Conservation (phyloP, 2,329 filamentous ascomycete species). For the Karstenula rhodostoma region DNA sequence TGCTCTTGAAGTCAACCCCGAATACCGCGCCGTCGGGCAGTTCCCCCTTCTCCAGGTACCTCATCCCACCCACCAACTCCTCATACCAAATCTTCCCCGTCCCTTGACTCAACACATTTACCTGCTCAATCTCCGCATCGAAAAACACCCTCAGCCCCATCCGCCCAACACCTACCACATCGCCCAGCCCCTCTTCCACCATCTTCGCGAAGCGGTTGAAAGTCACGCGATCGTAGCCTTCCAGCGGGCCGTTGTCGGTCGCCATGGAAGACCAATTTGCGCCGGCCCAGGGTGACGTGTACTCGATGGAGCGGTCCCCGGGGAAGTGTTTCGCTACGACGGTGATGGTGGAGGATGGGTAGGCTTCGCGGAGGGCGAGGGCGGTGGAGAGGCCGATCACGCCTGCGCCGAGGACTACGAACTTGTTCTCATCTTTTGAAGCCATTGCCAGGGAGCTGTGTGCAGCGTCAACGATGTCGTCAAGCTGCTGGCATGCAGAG, state of each 20-base stretch:
- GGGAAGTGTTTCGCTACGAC: conserved; percentile 90
- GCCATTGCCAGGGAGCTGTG: conserved; percentile 17
- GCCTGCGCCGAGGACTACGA: conserved; percentile 61
- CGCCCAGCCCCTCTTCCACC: conserved; percentile 28
- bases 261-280: conserved; percentile 74
- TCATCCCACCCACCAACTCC: conserved; percentile 49
- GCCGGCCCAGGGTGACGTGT: conserved; percentile 88
- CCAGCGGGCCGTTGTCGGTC: conserved; percentile 43
- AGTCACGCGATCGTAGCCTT: conserved; percentile 43
- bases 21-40: conserved; percentile 48
- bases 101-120: conserved; percentile 43
- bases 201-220: conserved; percentile 40
- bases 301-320: conserved; percentile 90
- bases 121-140: conserved; percentile 42
- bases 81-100: conserved; percentile 55
- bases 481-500: not conserved
- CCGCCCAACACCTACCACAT: conserved; percentile 35
- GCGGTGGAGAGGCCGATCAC: conserved; percentile 73
- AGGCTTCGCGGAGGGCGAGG: conserved; percentile 64
- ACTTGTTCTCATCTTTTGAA: conserved; percentile 20
- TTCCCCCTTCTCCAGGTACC: conserved; percentile 34
- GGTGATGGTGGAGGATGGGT: conserved; percentile 66
- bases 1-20: conserved; percentile 46
- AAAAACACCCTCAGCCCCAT: conserved; percentile 23
- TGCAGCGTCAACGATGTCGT: not conserved